Evolutionary conservation across 2,329 filamentous ascomycete genomes (phyloP), one percentile per base, ranked within the genome.

Genomic region (Trichoderma harzianum): DNA sequence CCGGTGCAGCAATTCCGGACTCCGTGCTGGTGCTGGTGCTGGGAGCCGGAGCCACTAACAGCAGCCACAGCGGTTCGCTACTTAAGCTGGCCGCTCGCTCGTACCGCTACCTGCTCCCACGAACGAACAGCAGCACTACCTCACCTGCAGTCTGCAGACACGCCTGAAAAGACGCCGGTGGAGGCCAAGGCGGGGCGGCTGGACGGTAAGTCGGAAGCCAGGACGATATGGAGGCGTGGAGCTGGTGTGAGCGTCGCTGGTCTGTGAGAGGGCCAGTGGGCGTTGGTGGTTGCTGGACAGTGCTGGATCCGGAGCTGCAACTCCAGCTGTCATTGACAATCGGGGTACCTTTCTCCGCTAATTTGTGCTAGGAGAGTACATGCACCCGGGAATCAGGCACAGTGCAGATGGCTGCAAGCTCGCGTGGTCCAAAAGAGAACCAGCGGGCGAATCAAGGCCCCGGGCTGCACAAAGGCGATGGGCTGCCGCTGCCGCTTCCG

Each of bases 161-260:
- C 43, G n/a, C n/a, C n/a, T 51, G 47, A 51, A 51, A 51, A 51
- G 10, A 32, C 28, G 28, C 55, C 55, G 63, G 63, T 66, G 63
- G 53, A 69, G 53, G 55, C 64, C 47, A 43, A 24, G 65, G 65
- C 53, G 55, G 65, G 65, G 53, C 55, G 65, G 65, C 65, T 69
- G 53, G 53, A 69, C 65, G 65, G 53, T 43, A 61, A 28, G 55
- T 43, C 66, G 55, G 64, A 66, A 66, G 61, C 61, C 30, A 66
- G 30, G 10, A 63, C 34, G 34, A 28, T 43, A 51, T 51, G 47
- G 47, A 51, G 47, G 47, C 47, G 47, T 51, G 47, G 47, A 51
- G 47, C 47, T 11, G 47, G 47, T 51, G 47, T 24, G 47, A 51
- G 47, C n/a, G 47, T 24, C 8, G 21, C 47, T 51, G n/a, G 47